Conservation (phyloP, 164 flowering plant species). For the Santalum album region DNA sequence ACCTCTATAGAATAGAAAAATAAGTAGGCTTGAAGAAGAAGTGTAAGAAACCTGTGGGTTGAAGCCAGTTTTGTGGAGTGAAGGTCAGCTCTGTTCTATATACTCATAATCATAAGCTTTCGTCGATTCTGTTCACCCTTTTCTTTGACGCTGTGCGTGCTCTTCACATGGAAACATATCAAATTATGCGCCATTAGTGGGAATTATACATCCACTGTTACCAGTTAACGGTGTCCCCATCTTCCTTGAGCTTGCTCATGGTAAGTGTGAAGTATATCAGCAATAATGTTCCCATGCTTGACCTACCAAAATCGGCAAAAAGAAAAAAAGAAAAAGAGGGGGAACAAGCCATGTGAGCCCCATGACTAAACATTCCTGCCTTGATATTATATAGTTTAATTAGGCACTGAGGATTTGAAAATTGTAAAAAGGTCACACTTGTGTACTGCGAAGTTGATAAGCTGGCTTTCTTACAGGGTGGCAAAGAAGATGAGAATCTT, state of each 20-base stretch:
- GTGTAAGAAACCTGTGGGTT: no score
- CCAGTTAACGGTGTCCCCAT: slow-evolving; percentile 20
- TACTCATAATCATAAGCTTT: no score
- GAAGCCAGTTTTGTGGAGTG: no score
- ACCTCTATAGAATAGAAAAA: no score
- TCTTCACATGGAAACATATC: no score
- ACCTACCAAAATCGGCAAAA: slow-evolving; percentile 29
- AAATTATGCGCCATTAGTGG: no score
- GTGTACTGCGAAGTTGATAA: not conserved
- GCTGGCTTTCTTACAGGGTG: slow-evolving; percentile 47
- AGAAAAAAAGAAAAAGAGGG: not conserved
- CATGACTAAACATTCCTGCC: not conserved
- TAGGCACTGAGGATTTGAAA: no score
- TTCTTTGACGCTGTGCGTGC: no score
- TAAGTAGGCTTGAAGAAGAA: no score
- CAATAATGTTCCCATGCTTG: slow-evolving; percentile 77
- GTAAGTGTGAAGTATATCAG: slow-evolving; percentile 70
- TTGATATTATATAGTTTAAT: no score
- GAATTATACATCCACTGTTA: slow-evolving; percentile 1
- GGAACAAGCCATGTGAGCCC: not conserved
- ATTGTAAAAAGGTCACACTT: not conserved
- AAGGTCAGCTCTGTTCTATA: no score
- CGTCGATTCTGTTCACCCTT: no score
- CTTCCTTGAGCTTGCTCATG: slow-evolving; percentile 25
- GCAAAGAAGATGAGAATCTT: slow-evolving; percentile 66